Evolutionary conservation across 2,329 filamentous ascomycete genomes (phyloP).

Genomic region (Neurospora sp.): DNA sequence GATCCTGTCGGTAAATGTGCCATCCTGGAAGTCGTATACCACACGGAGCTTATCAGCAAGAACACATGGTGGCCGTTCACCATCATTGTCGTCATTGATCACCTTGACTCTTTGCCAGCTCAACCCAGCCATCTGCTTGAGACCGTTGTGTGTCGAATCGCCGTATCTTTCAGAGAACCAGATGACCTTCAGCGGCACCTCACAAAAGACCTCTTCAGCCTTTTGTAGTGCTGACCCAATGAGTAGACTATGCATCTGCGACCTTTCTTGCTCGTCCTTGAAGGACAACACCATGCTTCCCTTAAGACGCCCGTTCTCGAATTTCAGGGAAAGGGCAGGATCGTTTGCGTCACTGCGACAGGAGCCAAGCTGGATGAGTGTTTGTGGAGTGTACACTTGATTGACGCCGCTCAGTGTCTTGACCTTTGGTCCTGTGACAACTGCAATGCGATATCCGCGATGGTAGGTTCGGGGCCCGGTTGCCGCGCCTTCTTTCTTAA

Average conservation of each 20-base stretch:
- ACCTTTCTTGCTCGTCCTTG: constrained; percentile 59
- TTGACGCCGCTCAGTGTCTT: constrained; percentile 71
- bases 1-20: constrained; percentile 72
- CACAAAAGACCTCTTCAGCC: constrained; percentile 61
- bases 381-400: constrained; percentile 54
- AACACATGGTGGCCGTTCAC: constrained; percentile 55
- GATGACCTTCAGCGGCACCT: constrained; percentile 57
- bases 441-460: constrained; percentile 66
- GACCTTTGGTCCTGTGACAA: constrained; percentile 67
- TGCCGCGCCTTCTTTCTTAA: constrained; percentile 58
- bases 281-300: constrained; percentile 74
- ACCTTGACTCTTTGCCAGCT: constrained; percentile 60
- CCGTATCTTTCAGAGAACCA: constrained; percentile 47
- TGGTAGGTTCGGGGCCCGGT: constrained; percentile 65
- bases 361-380: constrained; percentile 70
- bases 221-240: constrained; percentile 60
- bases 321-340: constrained; percentile 61
- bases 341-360: constrained; percentile 61
- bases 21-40: constrained; percentile 64
- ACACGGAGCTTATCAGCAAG: constrained; percentile 69
- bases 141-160: constrained; percentile 33
- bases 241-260: constrained; percentile 61
- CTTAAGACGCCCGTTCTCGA: constrained; percentile 54
- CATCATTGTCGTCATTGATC: constrained; percentile 60
- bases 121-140: constrained; percentile 40